Evolutionary conservation across 2,329 filamentous ascomycete genomes (phyloP).

Genomic region (Verticillium nubilum): DNA sequence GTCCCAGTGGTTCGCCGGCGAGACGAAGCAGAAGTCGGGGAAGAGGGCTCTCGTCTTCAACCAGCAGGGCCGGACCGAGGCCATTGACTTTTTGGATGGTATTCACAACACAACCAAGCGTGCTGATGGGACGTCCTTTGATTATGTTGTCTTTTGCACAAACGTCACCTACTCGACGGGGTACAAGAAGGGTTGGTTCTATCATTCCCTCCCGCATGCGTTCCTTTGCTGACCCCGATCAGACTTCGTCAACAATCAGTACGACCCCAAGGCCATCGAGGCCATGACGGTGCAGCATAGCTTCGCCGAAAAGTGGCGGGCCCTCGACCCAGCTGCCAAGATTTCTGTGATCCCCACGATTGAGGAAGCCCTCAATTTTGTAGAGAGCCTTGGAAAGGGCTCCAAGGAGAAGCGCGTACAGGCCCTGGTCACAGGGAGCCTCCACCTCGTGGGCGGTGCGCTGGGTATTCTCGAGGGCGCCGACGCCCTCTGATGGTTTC

Average conservation of each 20-base stretch:
- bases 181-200: conserved; percentile 37
- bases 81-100: conserved; percentile 46
- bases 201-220: background rate
- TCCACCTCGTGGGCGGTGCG: conserved; percentile 56
- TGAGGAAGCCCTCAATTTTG: conserved; percentile 47
- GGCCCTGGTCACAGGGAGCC: conserved; percentile 52
- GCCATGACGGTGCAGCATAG: conserved; percentile 46
- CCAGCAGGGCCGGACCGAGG: conserved; percentile 59
- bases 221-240: conserved; percentile 12
- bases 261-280: conserved; percentile 44
- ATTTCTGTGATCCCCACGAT: conserved; percentile 45
- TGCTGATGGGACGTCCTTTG: conserved; percentile 45
- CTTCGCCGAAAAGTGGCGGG: conserved; percentile 46
- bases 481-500: conserved; percentile 25
- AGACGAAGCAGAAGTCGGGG: conserved; percentile 31
- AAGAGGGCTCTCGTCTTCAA: conserved; percentile 75
- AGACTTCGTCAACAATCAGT: conserved; percentile 53
- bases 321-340: conserved; percentile 38
- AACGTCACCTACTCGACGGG: conserved; percentile 58
- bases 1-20: conserved; percentile 70
- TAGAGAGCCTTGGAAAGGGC: conserved; percentile 27
- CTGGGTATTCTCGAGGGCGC: conserved; percentile 42
- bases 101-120: conserved; percentile 31
- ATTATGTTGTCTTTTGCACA: conserved; percentile 76
- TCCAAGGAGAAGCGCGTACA: conserved; percentile 30